Evolutionary conservation across 768 basidiomycete genomes (phyloP), one percentile per base, ranked within the genome.

Genomic region (Grammothele lineata): DNA sequence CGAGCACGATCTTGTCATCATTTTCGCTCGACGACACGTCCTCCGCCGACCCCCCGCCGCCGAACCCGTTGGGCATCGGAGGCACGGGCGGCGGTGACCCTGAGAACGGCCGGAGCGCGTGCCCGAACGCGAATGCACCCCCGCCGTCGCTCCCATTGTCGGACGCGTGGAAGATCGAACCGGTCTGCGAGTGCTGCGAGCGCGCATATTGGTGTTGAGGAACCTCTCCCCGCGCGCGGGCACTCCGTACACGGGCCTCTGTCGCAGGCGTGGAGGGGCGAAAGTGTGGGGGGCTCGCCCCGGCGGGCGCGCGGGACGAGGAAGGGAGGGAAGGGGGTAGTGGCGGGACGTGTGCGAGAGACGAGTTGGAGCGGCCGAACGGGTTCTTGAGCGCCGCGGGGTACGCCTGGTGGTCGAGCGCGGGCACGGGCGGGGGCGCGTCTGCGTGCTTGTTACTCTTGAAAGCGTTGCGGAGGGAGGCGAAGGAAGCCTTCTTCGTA

Each of bases 401-500:
- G 60, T 88, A 83, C 4, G 72, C 74, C 41, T 84, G 74, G 42
- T 79, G 71, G 45, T 90, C 87, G 24, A 90, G 64, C 27, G 71
- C 68, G 12, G 88, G 90, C 44, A 92, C 70, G n/a, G 88, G 87
- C 19, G 89, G 90, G 5, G 82, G 69, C 22, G 50, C 50, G n/a
- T 83, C 80, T 40, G 63, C 70, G 44, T 66, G 72, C 58, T 76
- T 87, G 45, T 74, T 73, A 37, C 76, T 78, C 65, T 87, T 92
- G 75, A 92, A 91, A 3, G 89, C 88, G 61, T 90, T 90, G 33
- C 87, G 81, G 49, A 92, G 80, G 14, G 87, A 91, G 2, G 89
- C 89, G 50, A 92, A 91, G 0, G 89, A 92, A 3, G 85, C 65
- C 57, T 92, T 92, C 70, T 88, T 89, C 35, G 79, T 70, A 59